A percentile compares a stretch with the other conserved stretches of the same genome.
These are phyloP conservation scores for Curvularia spicifera DNA, from an alignment of 2,329 filamentous ascomycete genomes.

Conservation along the genomic window DNA sequence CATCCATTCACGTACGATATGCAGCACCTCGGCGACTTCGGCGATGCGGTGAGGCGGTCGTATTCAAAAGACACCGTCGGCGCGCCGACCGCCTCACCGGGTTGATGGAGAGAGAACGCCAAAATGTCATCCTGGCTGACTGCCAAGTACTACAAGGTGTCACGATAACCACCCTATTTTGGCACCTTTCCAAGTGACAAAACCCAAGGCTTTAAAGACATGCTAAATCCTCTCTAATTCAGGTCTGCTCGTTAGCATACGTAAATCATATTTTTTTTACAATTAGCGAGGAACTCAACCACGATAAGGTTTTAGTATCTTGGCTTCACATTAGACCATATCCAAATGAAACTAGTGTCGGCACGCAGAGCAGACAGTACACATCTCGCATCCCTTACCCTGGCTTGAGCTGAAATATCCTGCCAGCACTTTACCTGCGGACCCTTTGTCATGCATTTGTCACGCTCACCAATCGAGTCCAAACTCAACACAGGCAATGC, in stretches of 20 bases:
- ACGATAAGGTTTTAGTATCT: not conserved
- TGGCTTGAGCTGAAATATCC: not conserved
- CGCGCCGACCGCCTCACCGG: constrained; percentile 17
- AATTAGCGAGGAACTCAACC: not conserved
- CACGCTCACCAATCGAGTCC: not conserved
- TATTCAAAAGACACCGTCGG: constrained; percentile 18
- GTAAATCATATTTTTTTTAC: not conserved
- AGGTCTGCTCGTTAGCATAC: not conserved
- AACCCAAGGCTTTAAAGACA: not conserved
- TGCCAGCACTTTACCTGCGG: not conserved
- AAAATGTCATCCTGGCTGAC: constrained; percentile 6
- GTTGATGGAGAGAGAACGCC: constrained; percentile 1
- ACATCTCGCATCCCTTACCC: not conserved
- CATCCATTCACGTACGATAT: not conserved
- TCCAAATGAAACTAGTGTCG: not conserved
- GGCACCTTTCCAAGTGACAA: not conserved
- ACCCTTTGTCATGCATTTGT: not conserved
- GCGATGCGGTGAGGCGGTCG: constrained; percentile 13
- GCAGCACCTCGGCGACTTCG: constrained; percentile 8
- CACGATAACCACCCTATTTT: not conserved
- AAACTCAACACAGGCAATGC: not conserved
- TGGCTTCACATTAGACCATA: not conserved
- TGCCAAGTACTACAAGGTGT: constrained; percentile 3
- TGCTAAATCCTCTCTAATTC: not conserved
- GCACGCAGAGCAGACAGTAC: not conserved